These are phyloP conservation scores for Chenopodium formosanum DNA, from an alignment of 148 eudicot genomes.

Conservation along the genomic window DNA sequence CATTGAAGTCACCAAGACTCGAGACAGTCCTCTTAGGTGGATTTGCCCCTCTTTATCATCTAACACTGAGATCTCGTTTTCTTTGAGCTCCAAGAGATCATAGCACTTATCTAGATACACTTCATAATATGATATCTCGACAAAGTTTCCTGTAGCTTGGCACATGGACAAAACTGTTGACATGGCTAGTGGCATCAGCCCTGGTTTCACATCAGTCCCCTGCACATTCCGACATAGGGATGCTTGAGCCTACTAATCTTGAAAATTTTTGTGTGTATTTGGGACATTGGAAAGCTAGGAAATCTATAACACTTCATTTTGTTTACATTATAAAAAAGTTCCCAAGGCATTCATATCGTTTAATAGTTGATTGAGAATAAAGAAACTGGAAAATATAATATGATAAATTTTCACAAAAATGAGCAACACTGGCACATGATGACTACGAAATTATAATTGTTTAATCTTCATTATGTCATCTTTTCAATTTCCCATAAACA, in stretches of 20 bases:
- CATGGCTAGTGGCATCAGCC: slow-evolving; percentile 67
- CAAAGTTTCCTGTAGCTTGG: slow-evolving; percentile 47
- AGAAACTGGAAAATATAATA: too few relatives aligned
- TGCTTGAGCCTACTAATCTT: neutral
- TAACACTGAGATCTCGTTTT: slow-evolving; percentile 62
- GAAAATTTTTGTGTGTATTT: neutral
- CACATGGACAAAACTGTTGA: slow-evolving; percentile 62
- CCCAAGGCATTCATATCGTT: neutral
- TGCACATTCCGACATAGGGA: slow-evolving; percentile 34
- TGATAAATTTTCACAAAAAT: neutral
- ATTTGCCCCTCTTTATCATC: slow-evolving; percentile 77
- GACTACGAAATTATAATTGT: too few relatives aligned
- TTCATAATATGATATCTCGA: slow-evolving; percentile 79
- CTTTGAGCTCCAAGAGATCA: slow-evolving; percentile 76
- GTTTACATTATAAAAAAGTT: neutral
- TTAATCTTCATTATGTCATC: neutral
- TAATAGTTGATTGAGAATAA: too few relatives aligned
- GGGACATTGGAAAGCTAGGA: neutral
- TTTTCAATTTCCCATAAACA: too few relatives aligned
- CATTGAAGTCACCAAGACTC: slow-evolving; percentile 54
- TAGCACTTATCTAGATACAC: slow-evolving; percentile 84
- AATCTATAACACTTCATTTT: neutral
- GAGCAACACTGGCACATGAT: neutral
- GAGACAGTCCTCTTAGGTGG: slow-evolving; percentile 72
- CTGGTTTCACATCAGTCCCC: slow-evolving; percentile 77